Evolutionary conservation across 1,284 basidiomycete genomes (phyloP), one percentile per base, ranked within the genome.

Genomic region (Naganishia albida): DNA sequence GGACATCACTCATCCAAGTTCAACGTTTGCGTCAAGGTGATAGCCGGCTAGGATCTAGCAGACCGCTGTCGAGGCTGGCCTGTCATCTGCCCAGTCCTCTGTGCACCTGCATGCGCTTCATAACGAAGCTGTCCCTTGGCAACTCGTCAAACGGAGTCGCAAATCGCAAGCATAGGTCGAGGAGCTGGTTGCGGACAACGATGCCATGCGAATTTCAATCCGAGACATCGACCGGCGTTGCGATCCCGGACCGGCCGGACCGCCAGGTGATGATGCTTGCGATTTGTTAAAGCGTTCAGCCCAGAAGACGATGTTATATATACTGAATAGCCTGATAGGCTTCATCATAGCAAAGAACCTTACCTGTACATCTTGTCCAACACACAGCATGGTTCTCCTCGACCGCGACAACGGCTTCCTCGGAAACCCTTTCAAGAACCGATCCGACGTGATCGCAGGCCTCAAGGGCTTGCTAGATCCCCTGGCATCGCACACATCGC

Each of bases 401-500:
- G 20, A 68, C 13, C 48, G 34, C 38, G 38, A 64, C 16, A 69
- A 72, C 67, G 64, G 53, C 6, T 78, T 79, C 62, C 40, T 76
- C 20, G 63, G 66, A 20, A 90, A 88, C 74, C 85, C 85, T 0
- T 79, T 88, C 63, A 69, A 80, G 68, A 86, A 86, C 8, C 84
- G 83, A 68, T 80, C 80, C 2, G 86, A 89, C 70, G 82, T 89
- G 12, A 75, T 81, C 2, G 72, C 74, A 30, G 88, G 85, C 69
- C 81, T 87, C 34, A 79, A 79, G 46, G 83, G 78, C 40, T 77
- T 89, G 10, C 84, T 90, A 40, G 85, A 89, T 72, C 85, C 88
- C 0, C 82, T 89, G 26, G 85, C 81, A 0, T 72, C 82, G 0
- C 86, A 88, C 71, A 89, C 88, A 0, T 89, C 88, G 12, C 84